Evolutionary conservation across 2,329 filamentous ascomycete genomes (phyloP).

Genomic region (Colletotrichum lindemuthianum): DNA sequence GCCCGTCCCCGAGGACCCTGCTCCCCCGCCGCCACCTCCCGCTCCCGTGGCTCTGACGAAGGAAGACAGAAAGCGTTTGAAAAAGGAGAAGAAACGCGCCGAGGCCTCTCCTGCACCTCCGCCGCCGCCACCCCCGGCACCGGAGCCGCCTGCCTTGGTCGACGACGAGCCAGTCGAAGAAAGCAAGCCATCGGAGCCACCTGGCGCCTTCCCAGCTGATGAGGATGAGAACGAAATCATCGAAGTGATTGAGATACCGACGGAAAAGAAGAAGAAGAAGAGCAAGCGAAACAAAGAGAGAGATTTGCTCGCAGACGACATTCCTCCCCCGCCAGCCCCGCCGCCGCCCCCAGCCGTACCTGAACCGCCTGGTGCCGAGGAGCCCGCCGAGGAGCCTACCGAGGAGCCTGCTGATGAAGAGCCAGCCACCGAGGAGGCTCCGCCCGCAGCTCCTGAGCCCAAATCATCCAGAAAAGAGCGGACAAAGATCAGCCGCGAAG

Average conservation of each 20-base stretch:
- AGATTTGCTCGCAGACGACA: slow-evolving; percentile 44
- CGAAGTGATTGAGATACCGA: slow-evolving; percentile 61
- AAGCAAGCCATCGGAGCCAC: slow-evolving; percentile 53
- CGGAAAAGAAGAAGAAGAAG: slow-evolving; percentile 56
- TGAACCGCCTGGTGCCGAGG: slow-evolving; percentile 50
- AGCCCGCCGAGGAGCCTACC: slow-evolving; percentile 3
- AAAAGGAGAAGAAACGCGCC: slow-evolving; percentile 51
- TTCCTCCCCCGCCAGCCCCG: slow-evolving; percentile 48
- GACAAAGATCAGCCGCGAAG: slow-evolving; percentile 77
- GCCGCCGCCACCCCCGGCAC: slow-evolving; percentile 32
- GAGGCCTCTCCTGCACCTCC: slow-evolving; percentile 41
- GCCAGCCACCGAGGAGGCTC: slow-evolving; percentile 23
- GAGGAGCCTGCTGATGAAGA: slow-evolving; percentile 1
- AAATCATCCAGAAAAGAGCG: slow-evolving; percentile 79
- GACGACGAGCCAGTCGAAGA: slow-evolving; percentile 40
- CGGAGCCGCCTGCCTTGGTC: slow-evolving; percentile 36
- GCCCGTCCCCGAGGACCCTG: slow-evolving; percentile 47
- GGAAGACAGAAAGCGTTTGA: slow-evolving; percentile 54
- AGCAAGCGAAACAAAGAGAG: slow-evolving; percentile 53
- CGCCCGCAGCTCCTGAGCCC: slow-evolving; percentile 63
- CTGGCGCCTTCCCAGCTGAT: slow-evolving; percentile 68
- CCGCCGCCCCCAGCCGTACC: slow-evolving; percentile 59
- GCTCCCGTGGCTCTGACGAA: slow-evolving; percentile 30
- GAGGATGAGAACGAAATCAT: slow-evolving; percentile 61
- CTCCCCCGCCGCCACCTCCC: slow-evolving; percentile 52